These are phyloP conservation scores for Teunomyces kruisii DNA, from an alignment of 805 yeast genomes.

Conservation along the genomic window DNA sequence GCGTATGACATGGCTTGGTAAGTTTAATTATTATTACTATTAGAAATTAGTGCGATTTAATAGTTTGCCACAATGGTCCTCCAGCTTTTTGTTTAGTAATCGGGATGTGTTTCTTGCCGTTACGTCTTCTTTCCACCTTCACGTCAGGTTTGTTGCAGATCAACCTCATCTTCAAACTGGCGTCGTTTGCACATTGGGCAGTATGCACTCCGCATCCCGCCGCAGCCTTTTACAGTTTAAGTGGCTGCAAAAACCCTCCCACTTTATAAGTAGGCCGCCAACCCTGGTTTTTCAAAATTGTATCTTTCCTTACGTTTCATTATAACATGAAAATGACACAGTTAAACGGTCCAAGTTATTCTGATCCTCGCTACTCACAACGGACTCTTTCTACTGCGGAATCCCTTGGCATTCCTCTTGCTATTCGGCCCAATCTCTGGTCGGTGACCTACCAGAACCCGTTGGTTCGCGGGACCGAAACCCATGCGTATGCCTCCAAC, in stretches of 20 bases:
- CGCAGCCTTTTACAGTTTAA: conserved; percentile 3
- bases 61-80: no score
- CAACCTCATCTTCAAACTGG: neutral
- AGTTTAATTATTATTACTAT: no score
- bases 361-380: conserved; percentile 6
- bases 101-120: neutral
- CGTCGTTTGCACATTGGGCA: neutral
- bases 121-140: neutral
- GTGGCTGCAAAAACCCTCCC: conserved; percentile 5
- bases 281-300: neutral
- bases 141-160: conserved; percentile 1
- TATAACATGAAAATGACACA: neutral
- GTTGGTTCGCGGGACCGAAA: neutral
- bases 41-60: no score
- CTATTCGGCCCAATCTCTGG: neutral
- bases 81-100: neutral
- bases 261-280: neutral
- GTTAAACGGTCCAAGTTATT: neutral
- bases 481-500: neutral
- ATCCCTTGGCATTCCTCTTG: conserved; percentile 4
- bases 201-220: neutral
- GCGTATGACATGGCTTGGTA: conserved; percentile 24
- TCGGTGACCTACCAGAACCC: neutral
- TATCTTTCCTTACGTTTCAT: neutral
- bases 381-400: conserved; percentile 7